Conservation (phyloP, 2,329 filamentous ascomycete genomes). For the Botrytis medusae region DNA sequence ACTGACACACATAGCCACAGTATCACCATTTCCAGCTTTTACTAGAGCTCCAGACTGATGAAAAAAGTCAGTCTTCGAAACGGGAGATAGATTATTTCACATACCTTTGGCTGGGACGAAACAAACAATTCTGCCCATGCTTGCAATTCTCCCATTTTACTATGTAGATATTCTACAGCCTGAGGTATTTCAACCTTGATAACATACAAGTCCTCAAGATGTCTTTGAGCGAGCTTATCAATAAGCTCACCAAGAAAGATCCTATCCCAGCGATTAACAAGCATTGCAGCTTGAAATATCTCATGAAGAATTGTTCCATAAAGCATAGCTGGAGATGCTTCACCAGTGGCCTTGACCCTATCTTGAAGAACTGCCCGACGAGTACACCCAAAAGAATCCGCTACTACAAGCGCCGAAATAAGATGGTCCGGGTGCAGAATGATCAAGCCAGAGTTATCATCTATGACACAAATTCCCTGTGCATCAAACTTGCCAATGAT, state of each 20-base stretch:
- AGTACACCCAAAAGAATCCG: conserved; percentile 92
- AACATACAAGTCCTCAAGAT: conserved; percentile 86
- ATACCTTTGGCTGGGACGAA: conserved; percentile 64
- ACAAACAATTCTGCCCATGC: conserved; percentile 85
- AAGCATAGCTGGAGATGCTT: conserved; percentile 75
- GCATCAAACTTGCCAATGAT: conserved; percentile 75
- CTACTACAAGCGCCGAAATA: conserved; percentile 90
- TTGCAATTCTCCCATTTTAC: conserved; percentile 79
- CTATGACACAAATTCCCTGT: conserved; percentile 73
- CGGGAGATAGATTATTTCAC: neutral
- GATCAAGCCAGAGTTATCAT: conserved; percentile 79
- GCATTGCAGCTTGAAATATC: conserved; percentile 87
- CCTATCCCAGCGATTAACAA: conserved; percentile 77
- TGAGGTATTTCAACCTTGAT: conserved; percentile 73
- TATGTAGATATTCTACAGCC: conserved; percentile 75
- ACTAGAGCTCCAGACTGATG: conserved; percentile 67
- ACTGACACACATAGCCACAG: conserved; percentile 79
- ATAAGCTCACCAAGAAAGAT: conserved; percentile 66
- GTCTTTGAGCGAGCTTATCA: conserved; percentile 66
- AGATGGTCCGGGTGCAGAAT: conserved; percentile 94
- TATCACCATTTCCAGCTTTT: conserved; percentile 74
- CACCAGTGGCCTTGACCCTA: conserved; percentile 85
- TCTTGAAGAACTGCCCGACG: conserved; percentile 92
- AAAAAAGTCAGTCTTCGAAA: conserved; percentile 24
- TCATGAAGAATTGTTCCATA: conserved; percentile 95